phyloP scores from a whole-genome alignment of 2,329 filamentous ascomycete genomes.

The Exophiala sp. region DNA sequence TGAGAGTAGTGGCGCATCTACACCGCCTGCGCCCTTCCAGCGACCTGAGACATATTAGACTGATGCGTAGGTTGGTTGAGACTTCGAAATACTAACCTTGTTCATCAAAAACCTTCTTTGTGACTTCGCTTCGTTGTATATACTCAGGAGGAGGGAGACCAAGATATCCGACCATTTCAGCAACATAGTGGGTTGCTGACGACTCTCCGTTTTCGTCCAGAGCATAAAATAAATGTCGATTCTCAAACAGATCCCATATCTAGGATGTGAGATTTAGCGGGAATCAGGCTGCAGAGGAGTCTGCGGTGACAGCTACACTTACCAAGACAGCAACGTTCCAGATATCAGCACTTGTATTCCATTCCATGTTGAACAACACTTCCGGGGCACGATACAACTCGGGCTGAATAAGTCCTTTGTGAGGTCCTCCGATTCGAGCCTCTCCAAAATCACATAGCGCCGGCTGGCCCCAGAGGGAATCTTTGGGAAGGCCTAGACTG shows the following conservation, averaged over 20 bases:
- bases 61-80: neutral
- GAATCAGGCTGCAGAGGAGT: neutral
- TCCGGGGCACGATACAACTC: slow-evolving; percentile 32
- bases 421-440: slow-evolving; percentile 25
- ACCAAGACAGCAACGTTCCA: slow-evolving; percentile 4
- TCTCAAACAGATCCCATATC: slow-evolving; percentile 2
- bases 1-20: slow-evolving; percentile 5
- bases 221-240: slow-evolving; percentile 5
- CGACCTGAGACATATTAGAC: neutral
- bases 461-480: slow-evolving; percentile 20
- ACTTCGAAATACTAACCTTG: slow-evolving; percentile 2
- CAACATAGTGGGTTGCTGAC: slow-evolving; percentile 7
- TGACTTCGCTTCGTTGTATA: slow-evolving; percentile 2
- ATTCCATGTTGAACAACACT: slow-evolving; percentile 20
- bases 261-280: neutral
- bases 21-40: slow-evolving; percentile 7
- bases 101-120: slow-evolving; percentile 8
- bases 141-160: slow-evolving; percentile 1
- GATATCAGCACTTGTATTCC: neutral
- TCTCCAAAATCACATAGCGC: slow-evolving; percentile 33
- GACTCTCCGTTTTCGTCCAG: slow-evolving; percentile 2
- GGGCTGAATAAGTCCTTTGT: slow-evolving; percentile 29
- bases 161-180: slow-evolving; percentile 12
- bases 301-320: neutral
- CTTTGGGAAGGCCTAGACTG: slow-evolving; percentile 18